A percentile compares a stretch with the other conserved stretches of the same genome.
These are phyloP conservation scores for Ophiostoma ips DNA, from an alignment of 2,329 filamentous ascomycete genomes.

Conservation along the genomic window DNA sequence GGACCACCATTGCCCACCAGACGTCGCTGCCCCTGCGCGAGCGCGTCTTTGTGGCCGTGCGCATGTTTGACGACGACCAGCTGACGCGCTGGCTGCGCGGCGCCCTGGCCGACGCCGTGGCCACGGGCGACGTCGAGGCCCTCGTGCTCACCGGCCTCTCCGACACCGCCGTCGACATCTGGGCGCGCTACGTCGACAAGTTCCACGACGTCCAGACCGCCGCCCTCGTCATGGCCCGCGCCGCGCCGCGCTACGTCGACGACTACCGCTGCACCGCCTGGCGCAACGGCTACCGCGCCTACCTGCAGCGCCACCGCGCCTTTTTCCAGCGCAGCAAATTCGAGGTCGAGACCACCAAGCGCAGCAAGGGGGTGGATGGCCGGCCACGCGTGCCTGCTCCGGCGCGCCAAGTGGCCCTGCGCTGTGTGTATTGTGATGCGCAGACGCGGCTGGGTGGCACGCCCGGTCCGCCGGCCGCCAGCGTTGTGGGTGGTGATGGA, in stretches of 20 bases:
- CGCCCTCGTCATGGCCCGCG: slow-evolving; percentile 59
- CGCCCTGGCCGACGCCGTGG: slow-evolving; percentile 45
- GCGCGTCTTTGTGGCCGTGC: slow-evolving; percentile 58
- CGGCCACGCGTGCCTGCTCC: slow-evolving; percentile 48
- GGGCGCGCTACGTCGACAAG: slow-evolving; percentile 61
- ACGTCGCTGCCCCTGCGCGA: slow-evolving; percentile 60
- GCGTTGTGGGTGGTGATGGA: background rate
- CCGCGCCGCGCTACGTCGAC: slow-evolving; percentile 61
- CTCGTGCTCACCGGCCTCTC: slow-evolving; percentile 67
- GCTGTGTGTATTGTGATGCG: slow-evolving; percentile 63
- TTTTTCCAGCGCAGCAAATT: slow-evolving; percentile 67
- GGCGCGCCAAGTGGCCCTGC: slow-evolving; percentile 56
- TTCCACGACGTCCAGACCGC: slow-evolving; percentile 70
- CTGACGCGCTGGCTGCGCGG: slow-evolving; percentile 55
- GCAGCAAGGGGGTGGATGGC: slow-evolving; percentile 39
- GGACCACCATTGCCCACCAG: slow-evolving; percentile 60
- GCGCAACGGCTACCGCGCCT: slow-evolving; percentile 57
- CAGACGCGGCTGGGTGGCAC: slow-evolving; percentile 31
- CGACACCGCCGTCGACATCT: slow-evolving; percentile 57
- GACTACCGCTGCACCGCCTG: slow-evolving; percentile 63
- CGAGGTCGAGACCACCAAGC: slow-evolving; percentile 60
- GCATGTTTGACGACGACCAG: slow-evolving; percentile 47
- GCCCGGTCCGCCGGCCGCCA: background rate
- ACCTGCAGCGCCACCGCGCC: slow-evolving; percentile 57
- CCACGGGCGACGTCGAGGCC: slow-evolving; percentile 60